Percentiles rank a stretch among this genome's conserved stretches.
Conservation (phyloP, 495 filamentous ascomycete species). For the Penicillium argentinense region DNA sequence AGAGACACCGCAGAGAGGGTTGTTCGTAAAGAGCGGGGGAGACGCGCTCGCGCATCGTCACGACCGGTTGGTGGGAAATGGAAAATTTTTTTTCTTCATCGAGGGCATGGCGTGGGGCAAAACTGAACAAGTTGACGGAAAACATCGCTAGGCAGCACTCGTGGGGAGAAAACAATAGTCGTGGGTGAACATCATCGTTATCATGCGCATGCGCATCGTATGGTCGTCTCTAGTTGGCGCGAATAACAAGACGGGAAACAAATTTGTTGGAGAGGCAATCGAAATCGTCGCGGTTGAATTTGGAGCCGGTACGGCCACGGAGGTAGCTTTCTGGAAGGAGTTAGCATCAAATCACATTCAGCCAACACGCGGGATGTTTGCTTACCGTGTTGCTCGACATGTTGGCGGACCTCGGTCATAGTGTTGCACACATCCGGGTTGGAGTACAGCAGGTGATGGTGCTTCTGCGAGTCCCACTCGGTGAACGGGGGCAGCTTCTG, state of each 20-base stretch:
- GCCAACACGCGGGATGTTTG: no score
- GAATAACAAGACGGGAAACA: slow-evolving; percentile 88
- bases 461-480: slow-evolving; percentile 88
- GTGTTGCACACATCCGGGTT: slow-evolving; percentile 88
- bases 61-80: slow-evolving; percentile 16
- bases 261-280: slow-evolving; percentile 95
- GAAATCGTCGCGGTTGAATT: slow-evolving; percentile 86
- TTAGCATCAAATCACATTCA: no score
- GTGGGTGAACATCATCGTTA: slow-evolving; percentile 31
- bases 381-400: slow-evolving; percentile 88
- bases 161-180: slow-evolving; percentile 22
- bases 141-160: slow-evolving; percentile 17
- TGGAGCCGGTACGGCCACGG: slow-evolving; percentile 55
- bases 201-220: slow-evolving; percentile 43
- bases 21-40: slow-evolving; percentile 21
- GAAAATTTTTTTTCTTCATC: slow-evolving; percentile 23
- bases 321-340: slow-evolving; percentile 57
- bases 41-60: slow-evolving; percentile 28
- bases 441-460: slow-evolving; percentile 81
- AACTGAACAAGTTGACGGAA: slow-evolving; percentile 7
- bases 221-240: slow-evolving; percentile 68
- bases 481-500: slow-evolving; percentile 86
- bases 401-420: slow-evolving; percentile 87
- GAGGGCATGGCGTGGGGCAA: slow-evolving; percentile 19
- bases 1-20: slow-evolving; percentile 4